Evolutionary conservation across 306 rosid species (phyloP).

Genomic region (Pyrus communis): DNA sequence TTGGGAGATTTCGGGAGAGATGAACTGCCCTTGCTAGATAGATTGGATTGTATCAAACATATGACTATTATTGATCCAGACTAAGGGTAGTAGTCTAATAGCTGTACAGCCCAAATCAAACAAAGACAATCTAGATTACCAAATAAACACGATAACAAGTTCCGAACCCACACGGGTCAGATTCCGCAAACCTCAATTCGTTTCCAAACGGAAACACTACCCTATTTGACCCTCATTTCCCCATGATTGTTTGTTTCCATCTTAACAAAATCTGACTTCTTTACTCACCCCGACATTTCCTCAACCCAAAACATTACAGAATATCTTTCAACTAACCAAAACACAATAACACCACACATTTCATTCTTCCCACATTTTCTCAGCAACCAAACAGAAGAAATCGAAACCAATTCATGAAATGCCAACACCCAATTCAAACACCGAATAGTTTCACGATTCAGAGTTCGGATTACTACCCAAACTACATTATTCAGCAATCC

Average conservation of each 20-base stretch:
- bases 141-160: neutral
- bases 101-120: neutral
- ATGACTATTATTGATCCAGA: neutral
- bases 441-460: conserved; percentile 1
- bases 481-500: conserved; percentile 10
- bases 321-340: neutral
- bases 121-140: neutral
- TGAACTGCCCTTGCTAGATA: neutral
- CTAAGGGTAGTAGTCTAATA: neutral
- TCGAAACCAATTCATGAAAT: conserved; percentile 8
- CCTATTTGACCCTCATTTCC: conserved; percentile 1
- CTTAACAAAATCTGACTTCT: conserved; percentile 5
- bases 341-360: neutral
- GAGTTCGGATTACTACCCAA: conserved; percentile 1
- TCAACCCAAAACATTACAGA: neutral
- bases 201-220: neutral
- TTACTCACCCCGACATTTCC: neutral
- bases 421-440: neutral
- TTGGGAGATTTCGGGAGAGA: neutral
- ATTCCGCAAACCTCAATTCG: neutral
- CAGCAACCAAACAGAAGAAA: conserved; percentile 17
- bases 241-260: neutral
- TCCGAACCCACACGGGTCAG: conserved; percentile 12
- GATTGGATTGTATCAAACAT: neutral
- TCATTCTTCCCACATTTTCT: conserved; percentile 6